These are phyloP conservation scores for Russula ochroleuca DNA, from an alignment of 768 basidiomycete genomes.

Conservation along the genomic window DNA sequence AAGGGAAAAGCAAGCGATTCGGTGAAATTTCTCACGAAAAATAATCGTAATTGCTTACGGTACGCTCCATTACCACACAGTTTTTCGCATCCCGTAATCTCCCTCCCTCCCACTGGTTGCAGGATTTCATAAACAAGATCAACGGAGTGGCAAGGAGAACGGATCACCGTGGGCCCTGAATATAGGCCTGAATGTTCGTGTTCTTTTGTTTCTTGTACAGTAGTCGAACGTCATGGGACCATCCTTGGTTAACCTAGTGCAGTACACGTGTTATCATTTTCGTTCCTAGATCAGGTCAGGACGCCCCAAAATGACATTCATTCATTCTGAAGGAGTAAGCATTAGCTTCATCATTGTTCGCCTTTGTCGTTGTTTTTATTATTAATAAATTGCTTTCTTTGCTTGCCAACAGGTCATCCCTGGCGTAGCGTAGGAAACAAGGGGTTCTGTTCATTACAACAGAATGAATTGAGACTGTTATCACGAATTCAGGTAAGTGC, in stretches of 20 bases:
- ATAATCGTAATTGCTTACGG: too few relatives aligned
- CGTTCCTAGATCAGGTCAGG: slow-evolving; percentile 10
- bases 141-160: too few relatives aligned
- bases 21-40: too few relatives aligned
- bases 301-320: not conserved
- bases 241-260: not conserved
- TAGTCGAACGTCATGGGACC: too few relatives aligned
- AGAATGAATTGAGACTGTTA: slow-evolving; percentile 30
- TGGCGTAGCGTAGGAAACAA: slow-evolving; percentile 28
- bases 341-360: too few relatives aligned
- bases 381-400: not conserved
- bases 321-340: slow-evolving; percentile 21
- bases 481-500: slow-evolving; percentile 22
- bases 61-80: too few relatives aligned
- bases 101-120: too few relatives aligned
- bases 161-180: too few relatives aligned
- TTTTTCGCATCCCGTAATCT: too few relatives aligned
- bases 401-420: not conserved
- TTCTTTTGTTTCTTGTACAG: too few relatives aligned
- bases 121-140: too few relatives aligned
- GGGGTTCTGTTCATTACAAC: not conserved
- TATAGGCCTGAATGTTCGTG: too few relatives aligned
- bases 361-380: not conserved
- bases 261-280: not conserved
- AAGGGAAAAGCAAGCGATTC: not conserved